These are phyloP conservation scores for Candida lessepsii DNA, from an alignment of 805 yeast species.

Conservation along the genomic window DNA sequence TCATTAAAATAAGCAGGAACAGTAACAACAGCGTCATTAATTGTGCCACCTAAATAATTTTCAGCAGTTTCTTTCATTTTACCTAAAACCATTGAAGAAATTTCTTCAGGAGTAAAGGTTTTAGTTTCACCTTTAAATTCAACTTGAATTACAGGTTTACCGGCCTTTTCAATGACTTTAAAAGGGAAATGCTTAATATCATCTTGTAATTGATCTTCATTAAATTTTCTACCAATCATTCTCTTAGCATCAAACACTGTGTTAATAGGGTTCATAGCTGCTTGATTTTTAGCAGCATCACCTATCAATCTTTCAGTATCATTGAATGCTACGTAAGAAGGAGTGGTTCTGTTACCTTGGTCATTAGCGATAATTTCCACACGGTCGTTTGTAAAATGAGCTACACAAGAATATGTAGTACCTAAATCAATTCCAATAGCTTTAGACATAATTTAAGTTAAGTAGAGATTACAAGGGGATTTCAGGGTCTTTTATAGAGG, in stretches of 20 bases:
- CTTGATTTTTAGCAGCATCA: constrained; percentile 98
- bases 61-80: constrained; percentile 96
- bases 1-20: constrained; percentile 46
- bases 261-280: constrained; percentile 92
- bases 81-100: constrained; percentile 86
- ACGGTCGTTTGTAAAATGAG: constrained; percentile 64
- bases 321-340: constrained; percentile 94
- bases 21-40: constrained; percentile 52
- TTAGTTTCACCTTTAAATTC: constrained; percentile 86
- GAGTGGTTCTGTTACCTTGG: constrained; percentile 98
- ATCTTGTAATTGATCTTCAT: constrained; percentile 72
- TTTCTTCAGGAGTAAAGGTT: constrained; percentile 89
- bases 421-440: constrained; percentile 91
- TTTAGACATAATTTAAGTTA: constrained; percentile 17
- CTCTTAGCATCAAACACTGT: constrained; percentile 96
- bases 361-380: constrained; percentile 96
- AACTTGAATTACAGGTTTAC: constrained; percentile 86
- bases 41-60: constrained; percentile 79
- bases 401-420: constrained; percentile 97
- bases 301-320: constrained; percentile 94
- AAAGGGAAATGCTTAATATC: constrained; percentile 91
- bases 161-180: constrained; percentile 70
- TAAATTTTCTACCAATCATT: constrained; percentile 79
- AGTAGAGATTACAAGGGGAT: not conserved
- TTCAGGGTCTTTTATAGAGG: constrained; percentile 3